Evolutionary conservation across 106 monocot species (phyloP).

Genomic region (Allium fistulosum): DNA sequence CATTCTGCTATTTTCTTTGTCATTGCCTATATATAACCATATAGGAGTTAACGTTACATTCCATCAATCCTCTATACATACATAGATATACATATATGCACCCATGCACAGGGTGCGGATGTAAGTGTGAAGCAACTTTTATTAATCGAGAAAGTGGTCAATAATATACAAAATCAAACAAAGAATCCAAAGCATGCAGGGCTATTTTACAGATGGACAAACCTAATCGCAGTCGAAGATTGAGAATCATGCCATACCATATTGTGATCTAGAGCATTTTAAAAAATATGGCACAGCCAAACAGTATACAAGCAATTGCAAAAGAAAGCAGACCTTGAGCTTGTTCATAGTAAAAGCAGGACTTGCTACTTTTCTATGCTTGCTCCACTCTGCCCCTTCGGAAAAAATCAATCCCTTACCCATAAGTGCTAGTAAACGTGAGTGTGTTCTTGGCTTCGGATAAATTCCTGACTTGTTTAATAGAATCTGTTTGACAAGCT

Average conservation of each 20-base stretch:
- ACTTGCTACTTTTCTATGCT: conserved; percentile 34
- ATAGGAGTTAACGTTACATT: not conserved
- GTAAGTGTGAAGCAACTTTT: not conserved
- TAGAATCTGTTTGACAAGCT: conserved; percentile 36
- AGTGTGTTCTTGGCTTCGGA: conserved; percentile 5
- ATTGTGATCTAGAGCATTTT: not conserved
- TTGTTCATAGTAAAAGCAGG: conserved; percentile 62
- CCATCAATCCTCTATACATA: too few species aligned
- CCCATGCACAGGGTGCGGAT: not conserved
- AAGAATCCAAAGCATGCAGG: not conserved
- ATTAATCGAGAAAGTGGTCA: too few species aligned
- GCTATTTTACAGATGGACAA: not conserved
- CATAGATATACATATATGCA: too few species aligned
- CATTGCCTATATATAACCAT: conserved; percentile 14
- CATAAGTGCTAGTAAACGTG: conserved; percentile 10
- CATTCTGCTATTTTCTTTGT: conserved; percentile 22
- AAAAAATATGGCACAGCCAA: not conserved
- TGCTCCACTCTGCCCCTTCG: conserved; percentile 40
- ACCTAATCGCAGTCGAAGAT: not conserved
- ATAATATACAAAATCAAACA: too few species aligned
- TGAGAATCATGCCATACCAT: not conserved
- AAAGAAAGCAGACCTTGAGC: conserved; percentile 32
- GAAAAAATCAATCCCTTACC: conserved; percentile 38
- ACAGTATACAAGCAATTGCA: not conserved
- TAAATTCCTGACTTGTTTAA: conserved; percentile 42